These are phyloP conservation scores for Nicotiana attenuata DNA, from an alignment of 257 asterid genomes.

Conservation along the genomic window DNA sequence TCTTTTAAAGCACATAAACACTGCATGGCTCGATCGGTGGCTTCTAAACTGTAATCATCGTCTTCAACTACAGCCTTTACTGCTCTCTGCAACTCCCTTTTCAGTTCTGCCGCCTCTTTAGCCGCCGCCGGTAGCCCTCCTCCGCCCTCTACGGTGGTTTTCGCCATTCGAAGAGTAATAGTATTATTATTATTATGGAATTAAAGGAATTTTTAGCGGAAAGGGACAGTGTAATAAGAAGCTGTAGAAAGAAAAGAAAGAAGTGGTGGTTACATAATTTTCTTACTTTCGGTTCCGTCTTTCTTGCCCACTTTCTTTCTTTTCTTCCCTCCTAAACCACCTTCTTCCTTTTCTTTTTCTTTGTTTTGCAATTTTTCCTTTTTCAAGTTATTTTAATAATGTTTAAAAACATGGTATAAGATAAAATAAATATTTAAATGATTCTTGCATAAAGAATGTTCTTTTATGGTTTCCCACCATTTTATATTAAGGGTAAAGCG, in stretches of 20 bases:
- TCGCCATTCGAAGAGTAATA: constrained; percentile 18
- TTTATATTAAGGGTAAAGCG: no score
- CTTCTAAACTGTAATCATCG: constrained; percentile 27
- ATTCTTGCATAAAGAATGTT: no score
- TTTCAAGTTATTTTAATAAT: background rate
- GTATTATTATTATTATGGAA: background rate
- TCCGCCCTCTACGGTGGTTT: background rate
- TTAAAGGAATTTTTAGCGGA: background rate
- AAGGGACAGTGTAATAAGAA: background rate
- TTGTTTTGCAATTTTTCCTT: background rate
- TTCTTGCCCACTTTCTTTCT: background rate
- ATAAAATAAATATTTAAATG: no score
- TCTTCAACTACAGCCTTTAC: constrained; percentile 33
- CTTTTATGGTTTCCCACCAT: no score
- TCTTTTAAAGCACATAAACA: constrained; percentile 30
- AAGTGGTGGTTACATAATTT: background rate
- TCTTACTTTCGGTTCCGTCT: background rate
- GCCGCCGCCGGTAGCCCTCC: background rate
- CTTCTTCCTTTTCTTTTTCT: background rate
- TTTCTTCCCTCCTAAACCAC: background rate
- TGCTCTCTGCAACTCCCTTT: constrained; percentile 32
- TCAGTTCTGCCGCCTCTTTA: constrained; percentile 30
- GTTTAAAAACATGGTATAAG: background rate
- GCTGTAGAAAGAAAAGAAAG: background rate
- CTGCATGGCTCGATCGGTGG: constrained; percentile 32